phyloP scores from a whole-genome alignment of 257 asterid genomes.

The Linaria vulgaris region DNA sequence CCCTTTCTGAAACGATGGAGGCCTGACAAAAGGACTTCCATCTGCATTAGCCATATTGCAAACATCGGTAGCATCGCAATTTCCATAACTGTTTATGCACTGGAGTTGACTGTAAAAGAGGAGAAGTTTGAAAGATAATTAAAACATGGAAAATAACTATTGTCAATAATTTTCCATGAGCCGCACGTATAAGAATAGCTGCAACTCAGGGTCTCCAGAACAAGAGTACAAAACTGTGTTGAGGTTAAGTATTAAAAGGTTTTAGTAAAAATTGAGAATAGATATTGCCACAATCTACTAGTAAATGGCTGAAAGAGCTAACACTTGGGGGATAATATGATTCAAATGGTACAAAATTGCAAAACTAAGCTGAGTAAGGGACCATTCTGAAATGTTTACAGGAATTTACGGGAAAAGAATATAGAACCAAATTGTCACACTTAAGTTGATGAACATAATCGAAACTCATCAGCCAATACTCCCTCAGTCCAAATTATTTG shows the following conservation, averaged over 20 bases:
- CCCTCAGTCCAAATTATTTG: no score
- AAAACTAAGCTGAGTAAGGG: constrained; percentile 4
- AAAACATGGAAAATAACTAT: constrained; percentile 9
- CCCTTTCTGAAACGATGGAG: constrained; percentile 72
- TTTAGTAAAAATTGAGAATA: no score
- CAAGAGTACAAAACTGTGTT: neutral
- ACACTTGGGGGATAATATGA: neutral
- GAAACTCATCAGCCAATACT: no score
- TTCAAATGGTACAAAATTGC: neutral
- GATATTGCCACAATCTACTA: neutral
- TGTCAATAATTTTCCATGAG: neutral
- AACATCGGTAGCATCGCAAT: constrained; percentile 38
- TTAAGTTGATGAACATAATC: neutral
- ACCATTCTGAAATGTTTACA: constrained; percentile 4
- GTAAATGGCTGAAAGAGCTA: neutral
- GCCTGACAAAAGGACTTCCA: constrained; percentile 34
- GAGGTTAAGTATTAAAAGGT: neutral
- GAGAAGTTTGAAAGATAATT: neutral
- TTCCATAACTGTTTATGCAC: constrained; percentile 40
- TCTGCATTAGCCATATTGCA: constrained; percentile 26
- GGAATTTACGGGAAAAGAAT: neutral
- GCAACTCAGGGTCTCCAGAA: neutral
- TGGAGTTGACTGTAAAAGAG: constrained; percentile 35
- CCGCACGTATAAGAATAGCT: neutral
- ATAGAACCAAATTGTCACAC: neutral